Evolutionary conservation across 768 basidiomycete species (phyloP).

Genomic region (Lactarius hengduanensis): DNA sequence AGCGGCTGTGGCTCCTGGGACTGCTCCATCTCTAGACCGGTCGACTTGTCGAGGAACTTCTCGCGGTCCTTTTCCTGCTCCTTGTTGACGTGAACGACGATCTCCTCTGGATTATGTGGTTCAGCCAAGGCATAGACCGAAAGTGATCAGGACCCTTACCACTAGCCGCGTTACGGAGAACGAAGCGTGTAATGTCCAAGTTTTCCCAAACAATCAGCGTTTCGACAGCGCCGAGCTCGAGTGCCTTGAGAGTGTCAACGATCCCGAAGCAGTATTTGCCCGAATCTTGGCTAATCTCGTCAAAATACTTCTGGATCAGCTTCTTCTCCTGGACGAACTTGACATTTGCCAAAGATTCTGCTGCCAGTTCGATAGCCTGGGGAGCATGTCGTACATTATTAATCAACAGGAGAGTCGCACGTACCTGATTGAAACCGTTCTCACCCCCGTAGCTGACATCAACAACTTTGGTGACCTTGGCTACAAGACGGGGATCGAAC

Average conservation of each 20-base stretch:
- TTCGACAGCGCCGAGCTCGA: slow-evolving; percentile 96
- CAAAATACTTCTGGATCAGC: slow-evolving; percentile 97
- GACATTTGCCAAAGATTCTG: slow-evolving; percentile 95
- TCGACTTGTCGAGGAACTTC: slow-evolving; percentile 94
- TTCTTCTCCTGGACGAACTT: slow-evolving; percentile 99
- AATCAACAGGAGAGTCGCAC: slow-evolving; percentile 19
- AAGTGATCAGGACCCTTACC: slow-evolving; percentile 45
- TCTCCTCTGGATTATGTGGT: slow-evolving; percentile 58
- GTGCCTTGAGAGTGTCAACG: slow-evolving; percentile 92
- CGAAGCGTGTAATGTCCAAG: slow-evolving; percentile 84
- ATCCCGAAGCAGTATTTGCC: slow-evolving; percentile 97
- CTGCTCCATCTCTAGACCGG: slow-evolving; percentile 95
- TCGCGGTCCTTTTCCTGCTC: slow-evolving; percentile 92
- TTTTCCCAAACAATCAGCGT: slow-evolving; percentile 99
- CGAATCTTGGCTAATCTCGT: slow-evolving; percentile 97
- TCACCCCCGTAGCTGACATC: slow-evolving; percentile 99
- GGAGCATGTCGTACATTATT: neutral
- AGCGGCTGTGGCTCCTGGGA: slow-evolving; percentile 75
- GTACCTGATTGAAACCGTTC: slow-evolving; percentile 98
- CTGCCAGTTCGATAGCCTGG: slow-evolving; percentile 94
- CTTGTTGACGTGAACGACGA: slow-evolving; percentile 72
- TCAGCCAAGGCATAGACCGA: slow-evolving; percentile 1
- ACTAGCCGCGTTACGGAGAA: slow-evolving; percentile 88
- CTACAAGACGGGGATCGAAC: slow-evolving; percentile 84
- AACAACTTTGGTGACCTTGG: slow-evolving; percentile 96